Percentiles rank a stretch among this genome's conserved stretches.
Conservation (phyloP, 192 early-diverging fungal genomes). For the Backusella liffmaniae region DNA sequence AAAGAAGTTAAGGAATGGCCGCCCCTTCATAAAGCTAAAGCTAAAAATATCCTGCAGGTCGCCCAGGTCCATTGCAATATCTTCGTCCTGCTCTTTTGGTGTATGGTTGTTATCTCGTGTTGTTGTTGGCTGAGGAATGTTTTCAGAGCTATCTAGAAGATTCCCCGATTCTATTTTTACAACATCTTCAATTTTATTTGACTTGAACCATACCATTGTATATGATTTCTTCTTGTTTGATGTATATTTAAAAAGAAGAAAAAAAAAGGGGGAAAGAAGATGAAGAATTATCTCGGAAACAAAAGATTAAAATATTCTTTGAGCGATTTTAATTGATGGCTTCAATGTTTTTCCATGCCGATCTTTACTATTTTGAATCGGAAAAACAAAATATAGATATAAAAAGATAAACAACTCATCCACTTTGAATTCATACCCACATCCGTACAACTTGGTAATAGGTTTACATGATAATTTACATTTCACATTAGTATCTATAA, state of each 20-base stretch:
- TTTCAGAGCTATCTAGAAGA: background rate
- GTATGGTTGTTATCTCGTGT: background rate
- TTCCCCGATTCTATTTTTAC: background rate
- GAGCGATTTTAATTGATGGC: background rate
- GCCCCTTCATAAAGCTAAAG: constrained; percentile 25
- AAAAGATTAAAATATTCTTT: background rate
- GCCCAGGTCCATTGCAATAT: constrained; percentile 27
- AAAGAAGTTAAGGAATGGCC: constrained; percentile 32
- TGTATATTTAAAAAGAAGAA: background rate
- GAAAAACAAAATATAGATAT: background rate
- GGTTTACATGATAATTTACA: too few relatives aligned
- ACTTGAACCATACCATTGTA: background rate
- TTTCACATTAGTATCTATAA: too few relatives aligned
- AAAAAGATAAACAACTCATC: background rate
- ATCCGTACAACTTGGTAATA: too few relatives aligned
- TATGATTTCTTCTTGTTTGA: background rate
- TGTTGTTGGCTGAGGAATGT: background rate
- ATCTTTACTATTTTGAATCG: background rate
- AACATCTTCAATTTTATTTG: background rate
- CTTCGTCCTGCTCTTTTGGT: constrained; percentile 21
- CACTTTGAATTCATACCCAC: too few relatives aligned
- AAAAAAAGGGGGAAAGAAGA: background rate
- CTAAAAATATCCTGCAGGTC: constrained; percentile 25
- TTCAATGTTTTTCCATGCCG: constrained; percentile 1
- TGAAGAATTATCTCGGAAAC: background rate